A percentile compares a stretch with the other conserved stretches of the same genome.
phyloP scores from a whole-genome alignment of 768 basidiomycete species.

The Saitozyma podzolica region DNA sequence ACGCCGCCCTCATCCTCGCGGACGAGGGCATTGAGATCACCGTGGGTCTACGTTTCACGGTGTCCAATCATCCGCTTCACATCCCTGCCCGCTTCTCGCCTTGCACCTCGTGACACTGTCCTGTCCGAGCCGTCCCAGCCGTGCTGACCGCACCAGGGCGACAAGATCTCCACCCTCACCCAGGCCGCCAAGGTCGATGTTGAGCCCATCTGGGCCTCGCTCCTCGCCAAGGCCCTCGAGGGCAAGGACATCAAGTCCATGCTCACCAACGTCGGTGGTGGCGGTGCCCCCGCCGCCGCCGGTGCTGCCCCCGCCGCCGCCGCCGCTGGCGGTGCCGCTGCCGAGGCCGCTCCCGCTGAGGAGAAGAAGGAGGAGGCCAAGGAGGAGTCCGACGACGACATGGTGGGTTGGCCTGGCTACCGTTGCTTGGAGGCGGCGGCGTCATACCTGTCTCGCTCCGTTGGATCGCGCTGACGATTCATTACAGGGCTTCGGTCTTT shows the following conservation, averaged over 20 bases:
- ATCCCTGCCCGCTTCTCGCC: background rate
- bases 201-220: slow-evolving; percentile 95
- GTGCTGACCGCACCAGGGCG: slow-evolving; percentile 61
- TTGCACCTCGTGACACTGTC: background rate
- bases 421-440: background rate
- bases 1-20: slow-evolving; percentile 97
- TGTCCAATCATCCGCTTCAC: background rate
- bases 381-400: slow-evolving; percentile 52
- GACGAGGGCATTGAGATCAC: slow-evolving; percentile 98
- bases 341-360: slow-evolving; percentile 64
- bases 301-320: slow-evolving; percentile 60
- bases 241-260: slow-evolving; percentile 97
- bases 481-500: slow-evolving; percentile 83
- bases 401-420: slow-evolving; percentile 28
- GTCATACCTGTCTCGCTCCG: background rate
- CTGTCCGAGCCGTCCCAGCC: background rate
- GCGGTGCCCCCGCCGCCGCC: slow-evolving; percentile 75
- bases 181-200: slow-evolving; percentile 78
- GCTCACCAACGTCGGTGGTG: slow-evolving; percentile 89
- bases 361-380: slow-evolving; percentile 73
- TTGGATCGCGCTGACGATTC: background rate
- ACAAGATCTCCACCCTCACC: slow-evolving; percentile 87
- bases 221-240: slow-evolving; percentile 96
- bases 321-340: slow-evolving; percentile 63
- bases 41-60: slow-evolving; percentile 59